Evolutionary conservation across 257 asterid genomes (phyloP), one percentile per base, ranked within the genome.

Genomic region (Ajuga chamaepitys): DNA sequence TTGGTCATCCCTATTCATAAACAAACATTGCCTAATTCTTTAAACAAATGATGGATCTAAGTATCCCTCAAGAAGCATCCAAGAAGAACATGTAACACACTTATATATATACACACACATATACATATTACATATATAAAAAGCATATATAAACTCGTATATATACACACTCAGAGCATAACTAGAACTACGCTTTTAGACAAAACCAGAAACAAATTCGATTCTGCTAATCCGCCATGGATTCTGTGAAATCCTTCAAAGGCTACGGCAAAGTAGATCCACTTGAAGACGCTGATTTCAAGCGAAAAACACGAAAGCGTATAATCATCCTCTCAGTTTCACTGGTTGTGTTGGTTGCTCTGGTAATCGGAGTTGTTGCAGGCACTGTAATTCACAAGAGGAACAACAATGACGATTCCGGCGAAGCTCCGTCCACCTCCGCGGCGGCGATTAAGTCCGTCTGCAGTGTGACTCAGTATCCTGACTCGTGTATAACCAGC

Each of bases 241-340:
- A 88, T 26, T 52, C 94, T 1, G 77, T 85, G 48, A 81, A 83
- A n/a, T 91, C 98, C 50, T 86, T 91, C 80, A 86, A 82, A 63
- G 98, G 96, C 73, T 91, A 91, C 58, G 96, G 95, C 42, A 91
- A 83, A 60, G 95, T 91, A 4, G 96, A 88, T 58, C 81, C 75
- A 2, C 57, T 24, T 0, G 90, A 85, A 52, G 82, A 88, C 28
- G 80, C 76, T 26, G 88, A 85, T 0, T 88, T 79, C 86, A 73
- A 56, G 12, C 57, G 79, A 28, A 92, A 89, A 65, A 82, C 85
- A 59, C 90, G 95, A 0, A 83, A 78, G 66, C 83, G 89, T 0
- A 2, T 82, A 1, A 68, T 89, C 71, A 79, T 85, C 47, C 37
- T 92, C 32, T 35, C 55, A 9, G 66, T 85, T 9, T 85, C 97